Evolutionary conservation across 164 flowering plant species (phyloP), one percentile per base, ranked within the genome.

Genomic region (Pachysandra terminalis): DNA sequence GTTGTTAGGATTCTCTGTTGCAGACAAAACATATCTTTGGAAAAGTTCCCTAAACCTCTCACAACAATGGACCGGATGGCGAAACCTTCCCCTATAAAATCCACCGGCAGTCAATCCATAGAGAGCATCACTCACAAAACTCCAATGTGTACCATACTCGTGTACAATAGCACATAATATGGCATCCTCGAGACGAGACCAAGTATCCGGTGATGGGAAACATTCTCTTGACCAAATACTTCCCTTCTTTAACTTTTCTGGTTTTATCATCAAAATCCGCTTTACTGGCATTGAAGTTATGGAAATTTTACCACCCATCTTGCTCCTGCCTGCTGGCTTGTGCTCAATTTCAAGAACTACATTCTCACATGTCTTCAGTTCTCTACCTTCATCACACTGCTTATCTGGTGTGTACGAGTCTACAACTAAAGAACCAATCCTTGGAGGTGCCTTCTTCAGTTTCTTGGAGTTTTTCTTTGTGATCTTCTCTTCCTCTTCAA

Each of bases 91-190:
- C 68, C 98, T 76, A 62, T 86, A 91, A 77, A 64, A 77, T 27
- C 99, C 99, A 78, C 99, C 98, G 72, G 90, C 90, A 67, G 90
- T 71, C 86, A 88, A 87, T 16, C 93, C 88, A 82, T 88, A 90
- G 13, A 96, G 77, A 45, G 81, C 72, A 28, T 90, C 98, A 80
- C 99, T 89, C 60, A 84, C 90, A 77, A 96, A 82, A 71, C 84
- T 82, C 99, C 99, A 96, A 61, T 90, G 74, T 17, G 93, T 78
- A 25, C 96, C 91, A 80, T 93, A 96, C 76, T 96, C 98, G 75
- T 96, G 98, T 24, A 96, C 91, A 67, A 83, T 74, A 57, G 97
- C 98, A 84, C 99, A 96, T 48, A 96, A 75, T 68, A 90, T 72
- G 9, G 92, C 98, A 84, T 96, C 99, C 79, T 96, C 99, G 59